Conservation (phyloP, 257 asterid genomes). For the Catharanthus roseus region DNA sequence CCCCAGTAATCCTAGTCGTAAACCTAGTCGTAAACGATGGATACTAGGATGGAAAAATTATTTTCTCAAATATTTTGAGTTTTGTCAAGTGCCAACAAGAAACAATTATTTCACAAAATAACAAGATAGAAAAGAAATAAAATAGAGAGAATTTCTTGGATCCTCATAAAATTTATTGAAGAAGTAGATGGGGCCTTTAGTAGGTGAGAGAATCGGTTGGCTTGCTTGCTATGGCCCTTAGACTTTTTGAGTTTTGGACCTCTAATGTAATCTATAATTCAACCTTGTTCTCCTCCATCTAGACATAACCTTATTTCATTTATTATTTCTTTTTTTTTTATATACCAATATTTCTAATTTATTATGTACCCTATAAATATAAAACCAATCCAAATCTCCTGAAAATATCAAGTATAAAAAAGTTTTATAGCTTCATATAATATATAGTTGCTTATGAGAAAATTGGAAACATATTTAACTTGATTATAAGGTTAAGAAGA, state of each 20-base stretch:
- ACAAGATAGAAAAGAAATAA: neutral
- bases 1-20: neutral
- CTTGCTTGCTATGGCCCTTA: neutral
- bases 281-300: neutral
- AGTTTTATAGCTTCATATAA: no score
- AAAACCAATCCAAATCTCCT: neutral
- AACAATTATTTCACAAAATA: constrained; percentile 1
- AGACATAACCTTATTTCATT: neutral
- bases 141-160: neutral
- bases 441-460: no score
- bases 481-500: no score
- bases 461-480: no score
- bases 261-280: neutral
- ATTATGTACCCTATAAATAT: neutral
- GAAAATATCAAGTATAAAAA: neutral
- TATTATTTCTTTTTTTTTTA: no score
- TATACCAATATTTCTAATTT: no score
- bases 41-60: no score
- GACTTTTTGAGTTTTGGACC: constrained; percentile 1
- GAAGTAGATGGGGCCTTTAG: constrained; percentile 11
- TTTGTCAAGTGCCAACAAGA: neutral
- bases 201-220: neutral
- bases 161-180: neutral
- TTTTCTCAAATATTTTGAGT: neutral
- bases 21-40: no score